Evolutionary conservation across 306 rosid species (phyloP).

Genomic region (Ormosia emarginata): DNA sequence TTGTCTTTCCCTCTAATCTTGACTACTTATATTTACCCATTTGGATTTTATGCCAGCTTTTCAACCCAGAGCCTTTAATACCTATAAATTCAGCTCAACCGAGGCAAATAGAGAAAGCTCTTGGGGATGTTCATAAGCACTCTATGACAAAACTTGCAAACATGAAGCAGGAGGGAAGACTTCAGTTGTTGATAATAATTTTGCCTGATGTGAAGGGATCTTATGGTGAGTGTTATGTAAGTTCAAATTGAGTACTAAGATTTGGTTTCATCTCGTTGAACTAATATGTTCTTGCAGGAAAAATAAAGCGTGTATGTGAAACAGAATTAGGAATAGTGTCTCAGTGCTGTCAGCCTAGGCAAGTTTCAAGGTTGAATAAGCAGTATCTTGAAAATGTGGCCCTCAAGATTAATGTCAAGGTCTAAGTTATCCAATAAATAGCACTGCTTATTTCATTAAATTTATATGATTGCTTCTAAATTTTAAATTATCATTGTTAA

Average conservation of each 20-base stretch:
- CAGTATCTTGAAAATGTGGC: slow-evolving; percentile 80
- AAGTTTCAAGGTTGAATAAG: slow-evolving; percentile 15
- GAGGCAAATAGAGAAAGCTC: slow-evolving; percentile 36
- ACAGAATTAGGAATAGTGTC: slow-evolving; percentile 82
- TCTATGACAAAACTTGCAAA: not conserved
- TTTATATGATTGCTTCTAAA: not conserved
- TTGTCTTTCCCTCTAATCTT: not conserved
- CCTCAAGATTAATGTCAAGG: slow-evolving; percentile 86
- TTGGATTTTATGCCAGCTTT: slow-evolving; percentile 30
- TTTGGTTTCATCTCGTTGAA: not conserved
- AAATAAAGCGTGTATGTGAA: slow-evolving; percentile 71
- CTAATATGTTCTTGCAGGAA: slow-evolving; percentile 33
- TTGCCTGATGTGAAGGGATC: slow-evolving; percentile 62
- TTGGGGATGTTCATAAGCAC: slow-evolving; percentile 28
- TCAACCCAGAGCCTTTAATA: slow-evolving; percentile 33
- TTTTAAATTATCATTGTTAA: not conserved
- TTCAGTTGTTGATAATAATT: slow-evolving; percentile 61
- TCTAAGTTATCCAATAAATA: not conserved
- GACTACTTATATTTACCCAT: not conserved
- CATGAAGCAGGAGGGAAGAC: not conserved
- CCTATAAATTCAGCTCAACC: slow-evolving; percentile 14
- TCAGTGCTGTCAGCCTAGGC: slow-evolving; percentile 65
- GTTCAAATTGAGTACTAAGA: not conserved
- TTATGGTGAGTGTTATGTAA: slow-evolving; percentile 49
- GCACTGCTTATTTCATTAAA: not conserved